A percentile compares a stretch with the other conserved stretches of the same genome.
Evolutionary conservation across 371 early-diverging fungal genomes (phyloP).

Genomic region (Gilbertella persicaria): DNA sequence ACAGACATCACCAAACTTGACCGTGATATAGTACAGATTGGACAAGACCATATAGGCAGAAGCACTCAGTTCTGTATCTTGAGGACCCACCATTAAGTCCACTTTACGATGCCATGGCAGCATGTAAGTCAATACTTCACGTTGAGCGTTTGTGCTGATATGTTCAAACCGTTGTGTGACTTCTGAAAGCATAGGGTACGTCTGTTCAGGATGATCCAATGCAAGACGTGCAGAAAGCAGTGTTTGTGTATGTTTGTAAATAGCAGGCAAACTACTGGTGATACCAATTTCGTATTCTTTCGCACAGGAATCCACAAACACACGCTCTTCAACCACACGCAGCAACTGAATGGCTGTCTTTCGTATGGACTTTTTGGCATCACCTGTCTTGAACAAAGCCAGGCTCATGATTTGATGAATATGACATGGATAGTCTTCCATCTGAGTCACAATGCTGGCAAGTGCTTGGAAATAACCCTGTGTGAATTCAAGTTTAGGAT

Average conservation of each 20-base stretch:
- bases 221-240: slow-evolving; percentile 72
- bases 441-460: slow-evolving; percentile 63
- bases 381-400: slow-evolving; percentile 81
- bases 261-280: slow-evolving; percentile 75
- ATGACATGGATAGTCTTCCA: slow-evolving; percentile 62
- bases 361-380: slow-evolving; percentile 74
- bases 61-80: slow-evolving; percentile 52
- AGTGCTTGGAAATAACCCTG: slow-evolving; percentile 79
- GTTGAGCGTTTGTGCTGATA: slow-evolving; percentile 60
- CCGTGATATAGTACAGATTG: slow-evolving; percentile 84
- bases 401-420: slow-evolving; percentile 73
- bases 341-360: slow-evolving; percentile 77
- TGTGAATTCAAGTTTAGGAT: slow-evolving; percentile 60
- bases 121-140: slow-evolving; percentile 75
- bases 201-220: slow-evolving; percentile 65
- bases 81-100: slow-evolving; percentile 55
- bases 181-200: slow-evolving; percentile 78
- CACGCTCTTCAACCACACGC: slow-evolving; percentile 71
- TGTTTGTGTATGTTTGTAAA: slow-evolving; percentile 82
- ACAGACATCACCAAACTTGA: slow-evolving; percentile 78
- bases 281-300: slow-evolving; percentile 74
- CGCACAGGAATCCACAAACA: slow-evolving; percentile 65
- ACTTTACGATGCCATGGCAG: slow-evolving; percentile 89
- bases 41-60: slow-evolving; percentile 73
- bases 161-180: slow-evolving; percentile 75